Conservation (phyloP, 331 rosid genomes). For the Arachis monticola region DNA sequence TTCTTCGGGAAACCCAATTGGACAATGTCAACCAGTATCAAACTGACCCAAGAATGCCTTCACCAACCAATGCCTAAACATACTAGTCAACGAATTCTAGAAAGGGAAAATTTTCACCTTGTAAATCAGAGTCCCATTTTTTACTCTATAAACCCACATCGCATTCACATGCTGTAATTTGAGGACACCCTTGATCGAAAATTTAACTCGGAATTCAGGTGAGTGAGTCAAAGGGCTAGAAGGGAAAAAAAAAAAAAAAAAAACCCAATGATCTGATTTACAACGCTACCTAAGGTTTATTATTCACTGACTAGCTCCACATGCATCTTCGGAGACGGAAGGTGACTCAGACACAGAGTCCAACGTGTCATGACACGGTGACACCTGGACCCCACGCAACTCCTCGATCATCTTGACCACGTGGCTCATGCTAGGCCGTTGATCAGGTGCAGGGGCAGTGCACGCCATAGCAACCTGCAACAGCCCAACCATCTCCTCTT, state of each 20-base stretch:
- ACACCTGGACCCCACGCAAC: slow-evolving; percentile 71
- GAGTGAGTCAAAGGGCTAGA: neutral
- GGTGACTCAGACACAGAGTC: slow-evolving; percentile 93
- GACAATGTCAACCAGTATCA: neutral
- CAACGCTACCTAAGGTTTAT: slow-evolving; percentile 15
- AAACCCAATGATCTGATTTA: slow-evolving; percentile 20
- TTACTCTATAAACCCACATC: neutral
- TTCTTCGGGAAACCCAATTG: neutral
- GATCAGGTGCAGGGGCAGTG: slow-evolving; percentile 66
- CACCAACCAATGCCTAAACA: slow-evolving; percentile 11
- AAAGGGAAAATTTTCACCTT: neutral
- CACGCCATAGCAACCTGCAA: slow-evolving; percentile 85
- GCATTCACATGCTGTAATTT: neutral
- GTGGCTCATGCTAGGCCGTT: slow-evolving; percentile 81
- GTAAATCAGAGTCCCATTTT: neutral
- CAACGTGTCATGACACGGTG: slow-evolving; percentile 64
- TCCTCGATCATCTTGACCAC: slow-evolving; percentile 92
- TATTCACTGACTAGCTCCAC: slow-evolving; percentile 56
- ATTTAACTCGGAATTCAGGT: slow-evolving; percentile 2
- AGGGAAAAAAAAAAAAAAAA: neutral
- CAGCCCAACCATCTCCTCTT: slow-evolving; percentile 96
- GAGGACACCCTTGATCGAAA: neutral
- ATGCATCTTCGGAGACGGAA: slow-evolving; percentile 72
- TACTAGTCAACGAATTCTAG: slow-evolving; percentile 3
- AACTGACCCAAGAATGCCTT: slow-evolving; percentile 18